Conservation (phyloP, 768 basidiomycete species). For the Lactarius hengduanensis region DNA sequence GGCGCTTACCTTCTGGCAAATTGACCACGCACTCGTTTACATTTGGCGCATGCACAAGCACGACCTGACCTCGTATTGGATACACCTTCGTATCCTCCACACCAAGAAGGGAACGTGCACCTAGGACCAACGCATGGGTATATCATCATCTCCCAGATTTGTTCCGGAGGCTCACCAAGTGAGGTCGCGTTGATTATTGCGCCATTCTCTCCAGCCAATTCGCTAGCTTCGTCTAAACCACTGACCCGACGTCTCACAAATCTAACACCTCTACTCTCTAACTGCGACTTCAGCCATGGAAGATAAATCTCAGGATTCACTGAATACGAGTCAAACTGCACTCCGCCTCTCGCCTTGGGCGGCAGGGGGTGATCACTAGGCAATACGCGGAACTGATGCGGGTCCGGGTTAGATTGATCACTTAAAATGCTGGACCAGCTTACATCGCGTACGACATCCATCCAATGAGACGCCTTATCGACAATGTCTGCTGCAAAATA, state of each 20-base stretch:
- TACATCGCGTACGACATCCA: constrained; percentile 41
- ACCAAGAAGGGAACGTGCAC: constrained; percentile 72
- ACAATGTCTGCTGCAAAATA: constrained; percentile 33
- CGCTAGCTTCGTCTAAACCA: constrained; percentile 47
- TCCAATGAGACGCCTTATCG: constrained; percentile 39
- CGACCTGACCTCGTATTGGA: constrained; percentile 83
- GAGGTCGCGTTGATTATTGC: constrained; percentile 58
- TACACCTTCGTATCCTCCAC: constrained; percentile 73
- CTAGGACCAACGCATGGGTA: constrained; percentile 34
- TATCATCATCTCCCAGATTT: background rate
- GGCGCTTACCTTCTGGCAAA: background rate
- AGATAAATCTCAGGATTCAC: constrained; percentile 53
- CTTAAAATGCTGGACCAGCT: constrained; percentile 17
- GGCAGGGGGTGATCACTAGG: constrained; percentile 38
- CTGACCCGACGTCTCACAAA: constrained; percentile 45
- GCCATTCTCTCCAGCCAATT: constrained; percentile 38
- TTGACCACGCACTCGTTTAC: constrained; percentile 42
- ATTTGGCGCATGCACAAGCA: constrained; percentile 69
- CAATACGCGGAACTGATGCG: constrained; percentile 30
- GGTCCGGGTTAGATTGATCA: background rate
- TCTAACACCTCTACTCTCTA: constrained; percentile 41
- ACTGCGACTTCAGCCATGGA: constrained; percentile 45
- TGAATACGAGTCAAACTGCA: constrained; percentile 47
- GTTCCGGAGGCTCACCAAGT: constrained; percentile 41
- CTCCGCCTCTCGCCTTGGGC: constrained; percentile 37